A percentile compares a stretch with the other conserved stretches of the same genome.
These are phyloP conservation scores for Lepiota brunneoincarnata DNA, from an alignment of 768 basidiomycete genomes.

Conservation along the genomic window DNA sequence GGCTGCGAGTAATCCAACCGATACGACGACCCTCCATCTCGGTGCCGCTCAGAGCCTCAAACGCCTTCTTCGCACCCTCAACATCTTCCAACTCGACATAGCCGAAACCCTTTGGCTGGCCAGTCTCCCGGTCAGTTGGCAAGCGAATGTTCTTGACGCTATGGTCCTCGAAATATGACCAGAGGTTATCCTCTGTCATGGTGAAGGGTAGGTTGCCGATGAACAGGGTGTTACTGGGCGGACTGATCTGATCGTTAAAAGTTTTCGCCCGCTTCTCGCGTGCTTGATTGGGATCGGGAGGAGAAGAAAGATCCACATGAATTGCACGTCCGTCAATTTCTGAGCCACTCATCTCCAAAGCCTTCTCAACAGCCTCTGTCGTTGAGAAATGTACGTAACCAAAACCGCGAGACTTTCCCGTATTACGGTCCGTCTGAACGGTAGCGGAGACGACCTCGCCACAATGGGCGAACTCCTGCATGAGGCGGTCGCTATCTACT, in stretches of 20 bases:
- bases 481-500: conserved; percentile 94
- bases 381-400: conserved; percentile 80
- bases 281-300: conserved; percentile 50
- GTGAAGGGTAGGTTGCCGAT: conserved; percentile 88
- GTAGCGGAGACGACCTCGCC: conserved; percentile 88
- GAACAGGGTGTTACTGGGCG: conserved; percentile 78
- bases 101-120: conserved; percentile 90
- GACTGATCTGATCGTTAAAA: conserved; percentile 67
- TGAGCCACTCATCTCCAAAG: conserved; percentile 74
- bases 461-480: conserved; percentile 83
- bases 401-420: conserved; percentile 82
- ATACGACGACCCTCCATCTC: conserved; percentile 82
- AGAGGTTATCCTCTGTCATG: conserved; percentile 79
- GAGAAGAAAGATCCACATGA: conserved; percentile 79
- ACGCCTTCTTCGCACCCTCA: conserved; percentile 78
- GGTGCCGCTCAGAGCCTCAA: conserved; percentile 60
- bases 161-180: conserved; percentile 88
- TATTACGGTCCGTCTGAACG: conserved; percentile 83
- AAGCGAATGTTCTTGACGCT: conserved; percentile 87
- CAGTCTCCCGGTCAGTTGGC: conserved; percentile 90
- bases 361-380: conserved; percentile 72
- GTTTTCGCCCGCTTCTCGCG: conserved; percentile 70
- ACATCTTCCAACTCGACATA: conserved; percentile 92
- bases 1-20: conserved; percentile 89
- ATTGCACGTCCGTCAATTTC: conserved; percentile 92